Evolutionary conservation across 202 grass and related monocot genomes (phyloP).

Genomic region (Zoysia matrella): DNA sequence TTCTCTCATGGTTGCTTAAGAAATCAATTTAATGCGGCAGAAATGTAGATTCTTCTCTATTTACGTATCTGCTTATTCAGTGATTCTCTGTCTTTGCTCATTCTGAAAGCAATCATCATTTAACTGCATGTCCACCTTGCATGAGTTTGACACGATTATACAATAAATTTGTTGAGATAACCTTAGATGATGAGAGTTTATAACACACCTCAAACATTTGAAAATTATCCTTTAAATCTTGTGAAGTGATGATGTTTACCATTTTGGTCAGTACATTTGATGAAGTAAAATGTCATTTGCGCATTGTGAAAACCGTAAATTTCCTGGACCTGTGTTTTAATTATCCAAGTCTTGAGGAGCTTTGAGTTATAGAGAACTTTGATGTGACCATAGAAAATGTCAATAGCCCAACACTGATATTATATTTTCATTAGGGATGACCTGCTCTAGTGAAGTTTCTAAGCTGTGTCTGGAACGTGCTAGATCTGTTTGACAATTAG

Average conservation of each 20-base stretch:
- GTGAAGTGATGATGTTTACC: not conserved
- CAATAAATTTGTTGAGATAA: not conserved
- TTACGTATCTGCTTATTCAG: conserved; percentile 19
- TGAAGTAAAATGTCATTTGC: conserved; percentile 1
- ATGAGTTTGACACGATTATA: not conserved
- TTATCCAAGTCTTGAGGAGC: conserved; percentile 5
- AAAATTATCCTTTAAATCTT: not conserved
- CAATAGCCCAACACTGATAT: conserved; percentile 7
- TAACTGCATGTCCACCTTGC: not conserved
- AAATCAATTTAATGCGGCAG: conserved; percentile 25
- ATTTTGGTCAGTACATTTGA: not conserved
- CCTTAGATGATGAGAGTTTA: conserved; percentile 3
- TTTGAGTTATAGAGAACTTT: not conserved
- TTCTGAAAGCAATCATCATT: conserved; percentile 4
- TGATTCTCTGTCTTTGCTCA: not conserved
- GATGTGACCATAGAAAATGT: conserved; percentile 16
- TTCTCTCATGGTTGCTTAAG: conserved; percentile 5
- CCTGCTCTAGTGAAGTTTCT: not conserved
- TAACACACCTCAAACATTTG: conserved; percentile 12
- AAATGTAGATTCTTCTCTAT: not conserved
- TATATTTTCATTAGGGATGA: not conserved
- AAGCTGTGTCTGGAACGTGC: conserved; percentile 17
- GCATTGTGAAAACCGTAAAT: not conserved
- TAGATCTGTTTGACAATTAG: conserved; percentile 1
- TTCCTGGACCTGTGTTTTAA: not conserved